Percentiles rank a stretch among this genome's conserved stretches.
phyloP scores from a whole-genome alignment of 2,329 filamentous ascomycete genomes.

The Colletotrichum lupini region DNA sequence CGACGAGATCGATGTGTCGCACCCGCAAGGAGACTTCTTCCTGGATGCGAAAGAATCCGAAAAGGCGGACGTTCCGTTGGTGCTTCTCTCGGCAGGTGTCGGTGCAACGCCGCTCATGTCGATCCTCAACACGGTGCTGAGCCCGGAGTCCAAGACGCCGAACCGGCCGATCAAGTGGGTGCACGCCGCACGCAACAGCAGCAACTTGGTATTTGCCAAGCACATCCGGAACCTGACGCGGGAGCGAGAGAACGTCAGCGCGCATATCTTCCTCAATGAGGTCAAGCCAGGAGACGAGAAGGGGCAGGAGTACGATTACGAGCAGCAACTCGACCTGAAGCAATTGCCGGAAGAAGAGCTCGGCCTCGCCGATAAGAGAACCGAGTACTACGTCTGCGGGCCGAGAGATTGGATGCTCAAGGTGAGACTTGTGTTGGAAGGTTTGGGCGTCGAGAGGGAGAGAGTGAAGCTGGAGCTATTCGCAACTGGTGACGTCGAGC shows the following conservation, averaged over 20 bases:
- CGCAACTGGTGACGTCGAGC: slow-evolving; percentile 61
- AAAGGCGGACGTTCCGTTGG: slow-evolving; percentile 62
- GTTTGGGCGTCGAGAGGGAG: slow-evolving; percentile 65
- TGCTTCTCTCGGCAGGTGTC: slow-evolving; percentile 75
- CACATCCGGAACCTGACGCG: slow-evolving; percentile 57
- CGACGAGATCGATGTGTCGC: slow-evolving; percentile 64
- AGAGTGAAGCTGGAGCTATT: slow-evolving; percentile 77
- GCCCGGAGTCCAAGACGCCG: slow-evolving; percentile 39
- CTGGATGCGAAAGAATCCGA: slow-evolving; percentile 58
- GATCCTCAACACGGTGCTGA: slow-evolving; percentile 68
- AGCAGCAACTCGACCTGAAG: slow-evolving; percentile 68
- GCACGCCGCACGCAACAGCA: slow-evolving; percentile 66
- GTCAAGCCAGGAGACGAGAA: slow-evolving; percentile 54
- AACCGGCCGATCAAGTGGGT: slow-evolving; percentile 69
- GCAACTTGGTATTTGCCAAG: slow-evolving; percentile 64
- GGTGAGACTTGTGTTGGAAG: slow-evolving; percentile 62
- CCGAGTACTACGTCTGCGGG: slow-evolving; percentile 80
- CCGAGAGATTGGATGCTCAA: slow-evolving; percentile 77
- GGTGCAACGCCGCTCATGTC: slow-evolving; percentile 74
- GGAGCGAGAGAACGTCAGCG: slow-evolving; percentile 58
- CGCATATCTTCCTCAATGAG: slow-evolving; percentile 68
- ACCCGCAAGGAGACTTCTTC: slow-evolving; percentile 71
- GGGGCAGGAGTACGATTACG: slow-evolving; percentile 69
- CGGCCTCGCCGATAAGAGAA: slow-evolving; percentile 61
- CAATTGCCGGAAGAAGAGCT: slow-evolving; percentile 64